Conservation (phyloP, 345 rosid genomes). For the Hirschfeldia incana region DNA sequence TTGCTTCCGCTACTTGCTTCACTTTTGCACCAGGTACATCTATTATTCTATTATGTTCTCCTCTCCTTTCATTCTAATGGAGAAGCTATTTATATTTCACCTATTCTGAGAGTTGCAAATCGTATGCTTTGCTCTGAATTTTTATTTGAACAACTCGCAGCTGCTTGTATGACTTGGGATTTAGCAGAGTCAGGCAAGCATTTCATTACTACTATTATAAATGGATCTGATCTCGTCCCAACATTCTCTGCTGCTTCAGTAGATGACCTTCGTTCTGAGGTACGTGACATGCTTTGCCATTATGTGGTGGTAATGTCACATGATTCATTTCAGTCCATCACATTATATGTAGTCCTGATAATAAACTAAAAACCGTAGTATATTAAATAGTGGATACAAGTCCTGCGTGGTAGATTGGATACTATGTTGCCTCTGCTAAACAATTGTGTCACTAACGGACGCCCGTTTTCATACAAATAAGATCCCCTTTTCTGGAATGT, state of each 20-base stretch:
- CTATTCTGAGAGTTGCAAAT: conserved; percentile 2
- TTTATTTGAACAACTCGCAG: conserved; percentile 50
- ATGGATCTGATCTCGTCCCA: conserved; percentile 97
- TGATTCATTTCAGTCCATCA: neutral
- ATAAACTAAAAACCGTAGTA: neutral
- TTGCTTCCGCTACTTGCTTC: conserved; percentile 75
- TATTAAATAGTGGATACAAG: neutral
- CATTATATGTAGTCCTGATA: neutral
- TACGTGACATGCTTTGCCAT: conserved; percentile 33
- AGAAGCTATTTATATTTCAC: neutral
- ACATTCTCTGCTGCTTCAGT: conserved; percentile 89
- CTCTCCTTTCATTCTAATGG: neutral
- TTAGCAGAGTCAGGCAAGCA: conserved; percentile 98
- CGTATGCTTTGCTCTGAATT: conserved; percentile 20
- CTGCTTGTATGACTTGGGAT: conserved; percentile 99
- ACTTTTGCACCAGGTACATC: conserved; percentile 90
- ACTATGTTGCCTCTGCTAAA: neutral
- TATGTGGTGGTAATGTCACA: neutral
- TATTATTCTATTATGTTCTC: no score
- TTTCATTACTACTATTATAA: conserved; percentile 72
- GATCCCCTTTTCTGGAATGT: conserved; percentile 13
- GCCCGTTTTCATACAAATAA: neutral
- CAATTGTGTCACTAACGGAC: neutral
- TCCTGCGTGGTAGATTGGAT: neutral
- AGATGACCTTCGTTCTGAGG: conserved; percentile 96